Percentiles rank a stretch among this genome's conserved stretches.
phyloP scores from a whole-genome alignment of 164 flowering plant genomes.

The Annona squamosa region DNA sequence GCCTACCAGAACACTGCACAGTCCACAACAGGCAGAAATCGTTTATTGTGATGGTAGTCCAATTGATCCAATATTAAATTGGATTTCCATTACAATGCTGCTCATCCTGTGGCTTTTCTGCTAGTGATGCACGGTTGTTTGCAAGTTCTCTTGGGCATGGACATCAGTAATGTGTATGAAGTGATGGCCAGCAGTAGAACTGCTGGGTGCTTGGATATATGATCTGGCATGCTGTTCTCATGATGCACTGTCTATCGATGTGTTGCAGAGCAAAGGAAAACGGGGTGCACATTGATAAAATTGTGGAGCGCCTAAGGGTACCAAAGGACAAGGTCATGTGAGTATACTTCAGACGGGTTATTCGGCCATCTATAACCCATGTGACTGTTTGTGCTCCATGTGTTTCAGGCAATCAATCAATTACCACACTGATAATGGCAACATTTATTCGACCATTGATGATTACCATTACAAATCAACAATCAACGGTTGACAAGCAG shows the following conservation, averaged over 20 bases:
- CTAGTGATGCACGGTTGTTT: too few species aligned
- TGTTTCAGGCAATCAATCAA: constrained; percentile 49
- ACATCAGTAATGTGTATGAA: neutral
- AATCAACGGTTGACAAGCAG: constrained; percentile 34
- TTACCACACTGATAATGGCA: constrained; percentile 49
- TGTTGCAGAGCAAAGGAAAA: constrained; percentile 39
- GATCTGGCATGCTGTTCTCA: too few species aligned
- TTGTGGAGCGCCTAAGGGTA: constrained; percentile 49
- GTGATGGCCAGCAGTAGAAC: too few species aligned
- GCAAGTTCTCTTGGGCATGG: neutral
- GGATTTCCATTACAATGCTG: too few species aligned
- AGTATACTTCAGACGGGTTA: constrained; percentile 14
- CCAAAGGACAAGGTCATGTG: constrained; percentile 62
- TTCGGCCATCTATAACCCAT: neutral
- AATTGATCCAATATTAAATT: too few species aligned
- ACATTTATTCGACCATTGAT: constrained; percentile 60
- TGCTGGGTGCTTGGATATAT: too few species aligned
- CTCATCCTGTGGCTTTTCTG: too few species aligned
- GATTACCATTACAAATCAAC: constrained; percentile 69
- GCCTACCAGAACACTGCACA: too few species aligned
- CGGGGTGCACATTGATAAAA: constrained; percentile 48
- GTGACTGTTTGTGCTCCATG: neutral
- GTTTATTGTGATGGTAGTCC: too few species aligned
- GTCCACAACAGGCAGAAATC: too few species aligned
- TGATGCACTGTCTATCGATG: too few species aligned